These are phyloP conservation scores for Withania somnifera DNA, from an alignment of 305 asterid genomes.

Conservation along the genomic window DNA sequence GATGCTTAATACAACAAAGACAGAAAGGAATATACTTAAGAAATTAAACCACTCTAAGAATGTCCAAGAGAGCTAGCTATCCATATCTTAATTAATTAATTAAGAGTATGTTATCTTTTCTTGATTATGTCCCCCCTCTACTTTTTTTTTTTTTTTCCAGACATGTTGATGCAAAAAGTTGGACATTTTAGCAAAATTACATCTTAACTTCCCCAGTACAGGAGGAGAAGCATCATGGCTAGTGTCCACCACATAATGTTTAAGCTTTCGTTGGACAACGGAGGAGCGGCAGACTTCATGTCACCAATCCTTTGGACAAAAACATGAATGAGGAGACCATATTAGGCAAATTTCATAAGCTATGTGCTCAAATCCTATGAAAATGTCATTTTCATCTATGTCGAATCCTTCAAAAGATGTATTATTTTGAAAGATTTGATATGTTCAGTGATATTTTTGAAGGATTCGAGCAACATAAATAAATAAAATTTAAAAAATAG, in stretches of 20 bases:
- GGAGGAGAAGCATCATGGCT: constrained; percentile 17
- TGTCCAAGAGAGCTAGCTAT: neutral
- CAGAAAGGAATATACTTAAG: neutral
- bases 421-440: neutral
- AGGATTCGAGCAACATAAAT: neutral
- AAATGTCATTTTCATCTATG: neutral
- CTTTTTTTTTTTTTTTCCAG: neutral
- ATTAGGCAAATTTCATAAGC: neutral
- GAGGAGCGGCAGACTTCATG: constrained; percentile 21
- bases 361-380: neutral
- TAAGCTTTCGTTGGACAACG: constrained; percentile 8
- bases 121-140: neutral
- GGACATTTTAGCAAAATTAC: neutral
- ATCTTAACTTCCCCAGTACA: constrained; percentile 15
- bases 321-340: neutral
- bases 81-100: neutral
- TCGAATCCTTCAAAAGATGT: neutral
- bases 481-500: neutral
- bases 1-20: neutral
- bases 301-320: constrained; percentile 7
- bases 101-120: neutral
- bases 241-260: constrained; percentile 20
- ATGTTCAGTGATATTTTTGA: neutral
- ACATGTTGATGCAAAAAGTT: too few species aligned
- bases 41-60: constrained; percentile 3